Conservation (phyloP, 805 yeast genomes). For the Sugiyamaella americana region DNA sequence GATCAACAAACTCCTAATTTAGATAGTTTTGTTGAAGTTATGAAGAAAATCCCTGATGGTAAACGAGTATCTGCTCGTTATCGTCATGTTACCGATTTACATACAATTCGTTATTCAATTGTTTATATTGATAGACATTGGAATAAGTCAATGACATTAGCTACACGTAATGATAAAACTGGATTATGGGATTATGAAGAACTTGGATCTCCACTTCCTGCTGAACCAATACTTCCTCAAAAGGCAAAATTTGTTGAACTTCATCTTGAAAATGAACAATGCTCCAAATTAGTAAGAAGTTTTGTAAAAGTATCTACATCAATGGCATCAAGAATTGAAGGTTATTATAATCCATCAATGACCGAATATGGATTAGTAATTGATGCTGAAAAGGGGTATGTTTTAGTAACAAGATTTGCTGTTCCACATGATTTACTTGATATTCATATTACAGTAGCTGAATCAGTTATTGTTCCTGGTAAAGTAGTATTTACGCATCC, state of each 20-base stretch:
- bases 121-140: slow-evolving; percentile 80
- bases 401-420: slow-evolving; percentile 66
- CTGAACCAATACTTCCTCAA: slow-evolving; percentile 47
- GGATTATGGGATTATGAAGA: slow-evolving; percentile 54
- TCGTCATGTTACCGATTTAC: slow-evolving; percentile 76
- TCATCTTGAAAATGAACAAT: slow-evolving; percentile 41
- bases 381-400: slow-evolving; percentile 75
- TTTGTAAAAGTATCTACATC: slow-evolving; percentile 65
- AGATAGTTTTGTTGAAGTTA: slow-evolving; percentile 69
- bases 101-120: slow-evolving; percentile 61
- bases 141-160: slow-evolving; percentile 64
- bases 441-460: slow-evolving; percentile 73
- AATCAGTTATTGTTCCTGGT: slow-evolving; percentile 74
- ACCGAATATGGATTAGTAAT: slow-evolving; percentile 73
- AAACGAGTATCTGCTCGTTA: slow-evolving; percentile 62
- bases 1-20: slow-evolving; percentile 68
- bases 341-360: slow-evolving; percentile 40
- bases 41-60: slow-evolving; percentile 71
- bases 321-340: slow-evolving; percentile 69
- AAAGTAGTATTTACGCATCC: slow-evolving; percentile 82
- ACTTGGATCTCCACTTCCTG: slow-evolving; percentile 52
- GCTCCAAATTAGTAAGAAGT: slow-evolving; percentile 55
- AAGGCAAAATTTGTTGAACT: slow-evolving; percentile 40
- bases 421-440: slow-evolving; percentile 83
- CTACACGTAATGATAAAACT: slow-evolving; percentile 49